Percentiles rank a stretch among this genome's conserved stretches.
Conservation (phyloP, 768 basidiomycete species). For the Russula emetica region DNA sequence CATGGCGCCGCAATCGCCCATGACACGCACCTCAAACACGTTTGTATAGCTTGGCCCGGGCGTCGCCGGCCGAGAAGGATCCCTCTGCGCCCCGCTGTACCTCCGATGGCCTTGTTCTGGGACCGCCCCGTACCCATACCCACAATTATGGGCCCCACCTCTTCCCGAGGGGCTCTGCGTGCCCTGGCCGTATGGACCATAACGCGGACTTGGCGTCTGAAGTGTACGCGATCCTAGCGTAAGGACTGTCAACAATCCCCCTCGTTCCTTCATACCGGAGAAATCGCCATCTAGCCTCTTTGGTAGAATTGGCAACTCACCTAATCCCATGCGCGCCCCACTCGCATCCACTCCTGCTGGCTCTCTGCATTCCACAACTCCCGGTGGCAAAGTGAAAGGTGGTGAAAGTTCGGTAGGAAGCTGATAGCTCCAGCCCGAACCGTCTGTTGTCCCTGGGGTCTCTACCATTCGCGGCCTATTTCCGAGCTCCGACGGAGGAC, state of each 20-base stretch:
- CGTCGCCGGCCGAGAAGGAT: slow-evolving; percentile 25
- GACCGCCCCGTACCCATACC: slow-evolving; percentile 20
- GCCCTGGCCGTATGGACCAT: slow-evolving; percentile 14
- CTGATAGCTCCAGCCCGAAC: slow-evolving; percentile 24
- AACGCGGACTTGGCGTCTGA: slow-evolving; percentile 22
- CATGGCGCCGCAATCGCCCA: not conserved
- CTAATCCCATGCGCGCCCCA: slow-evolving; percentile 16
- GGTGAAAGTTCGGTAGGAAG: slow-evolving; percentile 25
- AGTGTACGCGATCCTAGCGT: slow-evolving; percentile 16
- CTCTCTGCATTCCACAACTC: slow-evolving; percentile 22
- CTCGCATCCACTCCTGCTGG: slow-evolving; percentile 17
- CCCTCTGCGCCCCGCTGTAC: slow-evolving; percentile 24
- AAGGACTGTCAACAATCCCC: slow-evolving; percentile 4
- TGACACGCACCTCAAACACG: slow-evolving; percentile 27
- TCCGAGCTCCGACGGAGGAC: slow-evolving; percentile 23
- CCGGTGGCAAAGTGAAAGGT: slow-evolving; percentile 23
- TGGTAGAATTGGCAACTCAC: slow-evolving; percentile 9
- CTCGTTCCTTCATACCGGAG: not conserved
- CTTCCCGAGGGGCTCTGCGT: slow-evolving; percentile 24
- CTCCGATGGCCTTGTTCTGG: slow-evolving; percentile 24
- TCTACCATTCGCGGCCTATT: slow-evolving; percentile 18
- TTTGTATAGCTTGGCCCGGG: slow-evolving; percentile 23
- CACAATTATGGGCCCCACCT: slow-evolving; percentile 20
- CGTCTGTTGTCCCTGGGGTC: slow-evolving; percentile 13
- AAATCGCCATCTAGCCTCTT: not conserved